phyloP scores from a whole-genome alignment of 495 filamentous ascomycete species.

The Pyrenula massariospora region DNA sequence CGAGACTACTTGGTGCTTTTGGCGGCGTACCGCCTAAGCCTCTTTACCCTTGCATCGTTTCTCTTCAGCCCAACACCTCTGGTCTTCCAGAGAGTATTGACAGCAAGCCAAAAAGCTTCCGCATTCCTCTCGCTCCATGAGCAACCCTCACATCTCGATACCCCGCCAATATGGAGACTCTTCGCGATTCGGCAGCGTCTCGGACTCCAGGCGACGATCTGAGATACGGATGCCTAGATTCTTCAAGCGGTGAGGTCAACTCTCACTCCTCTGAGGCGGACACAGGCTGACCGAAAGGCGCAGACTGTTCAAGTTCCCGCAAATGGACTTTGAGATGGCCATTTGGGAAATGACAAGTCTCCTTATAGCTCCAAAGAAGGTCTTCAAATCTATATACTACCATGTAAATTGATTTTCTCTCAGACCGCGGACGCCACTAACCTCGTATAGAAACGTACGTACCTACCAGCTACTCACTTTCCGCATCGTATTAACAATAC shows the following conservation, averaged over 20 bases:
- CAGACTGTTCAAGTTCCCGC: constrained; percentile 54
- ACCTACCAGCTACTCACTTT: too few species aligned
- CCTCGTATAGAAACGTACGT: constrained; percentile 47
- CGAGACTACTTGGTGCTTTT: too few species aligned
- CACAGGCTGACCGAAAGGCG: not conserved
- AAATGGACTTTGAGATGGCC: constrained; percentile 66
- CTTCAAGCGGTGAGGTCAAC: constrained; percentile 36
- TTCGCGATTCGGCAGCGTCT: constrained; percentile 38
- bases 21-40: too few species aligned
- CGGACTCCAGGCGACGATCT: constrained; percentile 34
- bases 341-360: constrained; percentile 71
- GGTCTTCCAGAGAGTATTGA: too few species aligned
- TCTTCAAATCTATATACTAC: constrained; percentile 67
- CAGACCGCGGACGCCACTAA: not conserved
- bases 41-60: too few species aligned
- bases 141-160: constrained; percentile 54
- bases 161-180: constrained; percentile 46
- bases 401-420: constrained; percentile 38
- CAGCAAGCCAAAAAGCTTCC: too few species aligned
- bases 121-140: constrained; percentile 13
- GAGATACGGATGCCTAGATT: constrained; percentile 45
- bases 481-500: constrained; percentile 9
- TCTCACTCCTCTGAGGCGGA: not conserved
- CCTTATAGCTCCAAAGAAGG: constrained; percentile 64
- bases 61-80: too few species aligned